Conservation (phyloP, 2,329 filamentous ascomycete genomes). For the Chrysoporthe deuterocubensis region DNA sequence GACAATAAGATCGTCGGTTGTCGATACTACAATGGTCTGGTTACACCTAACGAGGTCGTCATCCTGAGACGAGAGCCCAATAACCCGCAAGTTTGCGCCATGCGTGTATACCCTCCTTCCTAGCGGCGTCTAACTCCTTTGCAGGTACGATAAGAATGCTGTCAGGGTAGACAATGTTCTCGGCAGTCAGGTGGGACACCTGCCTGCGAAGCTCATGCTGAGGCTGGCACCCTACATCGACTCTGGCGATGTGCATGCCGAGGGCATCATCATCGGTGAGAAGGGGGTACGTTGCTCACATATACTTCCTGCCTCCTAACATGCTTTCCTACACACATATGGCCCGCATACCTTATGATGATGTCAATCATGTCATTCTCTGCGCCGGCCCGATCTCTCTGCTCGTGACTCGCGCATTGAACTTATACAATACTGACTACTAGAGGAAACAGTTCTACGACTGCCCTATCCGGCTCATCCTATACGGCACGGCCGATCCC, state of each 20-base stretch:
- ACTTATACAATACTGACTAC: not conserved
- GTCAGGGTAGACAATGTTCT: conserved; percentile 80
- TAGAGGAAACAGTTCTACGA: conserved; percentile 54
- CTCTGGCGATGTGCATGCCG: conserved; percentile 47
- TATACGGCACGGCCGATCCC: conserved; percentile 70
- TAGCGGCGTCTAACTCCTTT: not conserved
- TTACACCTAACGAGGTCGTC: conserved; percentile 62
- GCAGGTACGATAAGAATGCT: conserved; percentile 70
- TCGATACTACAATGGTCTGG: conserved; percentile 62
- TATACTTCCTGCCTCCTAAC: not conserved
- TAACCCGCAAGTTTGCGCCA: conserved; percentile 47
- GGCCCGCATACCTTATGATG: not conserved
- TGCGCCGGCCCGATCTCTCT: not conserved
- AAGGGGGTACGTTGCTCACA: conserved; percentile 49
- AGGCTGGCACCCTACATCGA: conserved; percentile 75
- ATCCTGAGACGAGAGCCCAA: conserved; percentile 61
- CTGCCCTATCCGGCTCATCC: conserved; percentile 70
- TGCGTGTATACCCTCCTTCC: not conserved
- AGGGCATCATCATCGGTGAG: conserved; percentile 69
- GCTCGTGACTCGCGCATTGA: not conserved
- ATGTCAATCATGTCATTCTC: not conserved
- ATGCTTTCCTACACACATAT: not conserved
- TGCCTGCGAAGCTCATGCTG: conserved; percentile 68
- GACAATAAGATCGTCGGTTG: conserved; percentile 62
- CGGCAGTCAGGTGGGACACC: conserved; percentile 76